Evolutionary conservation across 306 rosid species (phyloP).

Genomic region (Casuarina glauca): DNA sequence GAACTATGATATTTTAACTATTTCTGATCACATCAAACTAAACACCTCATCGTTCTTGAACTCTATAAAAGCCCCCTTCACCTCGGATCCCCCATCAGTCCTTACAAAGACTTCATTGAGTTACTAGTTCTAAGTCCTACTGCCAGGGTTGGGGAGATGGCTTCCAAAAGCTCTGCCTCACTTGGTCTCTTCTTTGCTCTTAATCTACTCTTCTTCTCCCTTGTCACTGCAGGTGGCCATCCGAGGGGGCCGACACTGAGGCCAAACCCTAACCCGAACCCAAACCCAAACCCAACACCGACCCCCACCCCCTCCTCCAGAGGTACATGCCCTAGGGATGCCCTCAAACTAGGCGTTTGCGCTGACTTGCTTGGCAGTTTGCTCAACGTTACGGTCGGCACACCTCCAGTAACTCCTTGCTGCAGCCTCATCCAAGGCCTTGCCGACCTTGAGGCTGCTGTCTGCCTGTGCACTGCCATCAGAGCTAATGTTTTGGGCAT

Average conservation of each 20-base stretch:
- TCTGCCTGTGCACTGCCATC: slow-evolving; percentile 81
- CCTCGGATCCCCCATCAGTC: background rate
- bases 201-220: slow-evolving; percentile 71
- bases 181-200: slow-evolving; percentile 62
- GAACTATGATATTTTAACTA: background rate
- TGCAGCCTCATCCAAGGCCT: slow-evolving; percentile 70
- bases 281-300: too few species aligned
- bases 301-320: background rate
- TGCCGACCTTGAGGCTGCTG: slow-evolving; percentile 67
- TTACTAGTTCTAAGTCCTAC: background rate
- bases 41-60: slow-evolving; percentile 13
- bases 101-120: background rate
- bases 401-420: slow-evolving; percentile 63
- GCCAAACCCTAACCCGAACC: too few species aligned
- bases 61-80: slow-evolving; percentile 38
- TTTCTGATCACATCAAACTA: background rate
- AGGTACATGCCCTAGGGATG: slow-evolving; percentile 54
- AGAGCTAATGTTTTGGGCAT: slow-evolving; percentile 65
- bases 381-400: slow-evolving; percentile 51
- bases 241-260: too few species aligned
- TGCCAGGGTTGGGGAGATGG: slow-evolving; percentile 41
- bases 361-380: slow-evolving; percentile 58
- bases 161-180: slow-evolving; percentile 54
- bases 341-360: slow-evolving; percentile 65
- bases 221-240: slow-evolving; percentile 35